Base-by-base conservation (phyloP, 2,329 filamentous ascomycete genomes). In the Arachnopeziza araneosa region DNA sequence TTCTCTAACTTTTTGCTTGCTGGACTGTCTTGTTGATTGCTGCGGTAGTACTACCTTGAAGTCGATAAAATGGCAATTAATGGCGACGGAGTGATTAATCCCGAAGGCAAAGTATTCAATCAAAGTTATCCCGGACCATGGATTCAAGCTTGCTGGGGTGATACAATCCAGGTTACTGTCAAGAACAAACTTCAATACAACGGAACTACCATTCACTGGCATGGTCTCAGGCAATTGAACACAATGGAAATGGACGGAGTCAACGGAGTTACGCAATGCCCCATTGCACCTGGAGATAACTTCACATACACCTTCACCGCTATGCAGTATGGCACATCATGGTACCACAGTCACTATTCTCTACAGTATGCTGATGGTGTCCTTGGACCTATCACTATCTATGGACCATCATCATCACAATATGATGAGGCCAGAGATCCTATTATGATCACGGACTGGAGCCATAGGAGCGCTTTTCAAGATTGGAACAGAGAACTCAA, bases 381-480 rank as follows among this genome's bases (percentile, higher is more conserved):
- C 0, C 76, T 81, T 44, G 86, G 85, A 0, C 78, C 77, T 1
- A 82, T 89, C 21, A 71, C 86, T 21, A 83, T 87, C 64, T 77
- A 85, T 57, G 84, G 84, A 0, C 84, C 84, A 0, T 77, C 81
- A 0, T 78, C 79, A 0, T 75, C 78, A 2, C 53, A 84, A 67
- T 86, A 86, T 65, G 84, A 89, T 59, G 75, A 79, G 36, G 86
- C 89, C 64, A 75, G 87, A 0, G 85, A 86, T 2, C 70, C 77
- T 8, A 19, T 5, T 61, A 76, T 17, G 62, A 58, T 64, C 21
- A 60, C 62, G 12, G 62, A 62, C 22, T 59, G 36, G 22, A 60
- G 59, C 21, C 59, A 64, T 12, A n/a, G 55, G n/a, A 17, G 56
- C 60, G 10, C 49, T 50, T 22, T 60, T 70, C 60, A 36, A 72